phyloP scores from a whole-genome alignment of 2,329 filamentous ascomycete genomes.

The Conoideocrella luteorostrata region DNA sequence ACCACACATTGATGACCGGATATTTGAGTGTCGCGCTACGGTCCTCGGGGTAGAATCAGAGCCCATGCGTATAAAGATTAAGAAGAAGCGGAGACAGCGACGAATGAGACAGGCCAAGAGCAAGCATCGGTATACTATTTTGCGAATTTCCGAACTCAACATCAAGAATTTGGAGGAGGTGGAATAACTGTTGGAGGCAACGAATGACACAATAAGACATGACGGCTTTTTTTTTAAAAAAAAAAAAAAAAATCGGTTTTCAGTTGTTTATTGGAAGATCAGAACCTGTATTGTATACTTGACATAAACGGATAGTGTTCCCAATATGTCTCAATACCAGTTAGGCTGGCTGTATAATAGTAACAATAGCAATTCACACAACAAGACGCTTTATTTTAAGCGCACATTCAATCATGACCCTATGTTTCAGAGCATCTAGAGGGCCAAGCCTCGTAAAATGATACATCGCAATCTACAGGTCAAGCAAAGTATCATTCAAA shows the following conservation, averaged over 20 bases:
- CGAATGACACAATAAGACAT: background rate
- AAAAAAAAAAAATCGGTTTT: no score
- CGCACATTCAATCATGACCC: no score
- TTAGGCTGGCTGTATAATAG: slow-evolving; percentile 11
- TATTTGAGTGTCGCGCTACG: slow-evolving; percentile 80
- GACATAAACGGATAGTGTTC: background rate
- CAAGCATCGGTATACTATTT: slow-evolving; percentile 84
- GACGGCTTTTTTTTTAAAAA: no score
- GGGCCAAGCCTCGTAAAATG: no score
- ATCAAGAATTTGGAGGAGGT: slow-evolving; percentile 44
- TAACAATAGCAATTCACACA: no score
- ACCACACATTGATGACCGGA: slow-evolving; percentile 73
- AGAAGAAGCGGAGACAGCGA: slow-evolving; percentile 73
- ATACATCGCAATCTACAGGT: slow-evolving; percentile 9
- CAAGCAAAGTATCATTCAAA: slow-evolving; percentile 9
- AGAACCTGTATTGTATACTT: background rate
- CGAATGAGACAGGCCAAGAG: slow-evolving; percentile 71
- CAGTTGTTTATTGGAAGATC: background rate
- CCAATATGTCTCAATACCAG: slow-evolving; percentile 3
- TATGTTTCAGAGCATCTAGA: no score
- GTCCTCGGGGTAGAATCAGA: slow-evolving; percentile 81
- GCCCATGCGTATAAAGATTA: slow-evolving; percentile 69
- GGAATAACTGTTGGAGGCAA: slow-evolving; percentile 6
- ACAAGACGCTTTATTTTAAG: no score
- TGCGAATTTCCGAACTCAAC: slow-evolving; percentile 77